Evolutionary conservation across 108 stramenopile species (phyloP), one percentile per base, ranked within the genome.

Genomic region (Discostella stelligeroides): DNA sequence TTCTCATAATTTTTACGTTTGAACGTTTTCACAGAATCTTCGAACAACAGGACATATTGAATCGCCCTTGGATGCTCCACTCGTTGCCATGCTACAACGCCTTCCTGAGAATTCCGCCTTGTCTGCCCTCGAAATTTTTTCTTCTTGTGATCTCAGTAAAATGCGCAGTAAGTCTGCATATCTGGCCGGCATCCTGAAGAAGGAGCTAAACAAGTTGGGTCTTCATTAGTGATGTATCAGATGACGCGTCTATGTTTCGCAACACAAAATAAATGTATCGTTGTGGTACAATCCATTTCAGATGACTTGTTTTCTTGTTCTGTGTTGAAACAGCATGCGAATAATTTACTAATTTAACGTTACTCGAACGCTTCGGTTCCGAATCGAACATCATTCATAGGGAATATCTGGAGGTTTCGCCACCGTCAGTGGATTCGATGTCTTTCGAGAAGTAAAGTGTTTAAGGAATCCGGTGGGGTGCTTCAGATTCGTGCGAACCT

Each of bases 91-190:
- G 87, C 72, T 92, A 21, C 80, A 82, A 65, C 82, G 85, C 43
- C 64, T 92, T 7, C 88, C 91, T 1, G 91, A 92, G 63, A 65
- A 70, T 50, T 62, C 81, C 39, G 88, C 91, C 15, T 68, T 92
- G 1, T 62, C 73, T 42, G 76, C 87, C 7, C 65, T 92, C 13
- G 81, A 87, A 68, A 83, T 77, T 48, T 92, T 92, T 65, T 58
- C 77, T 2, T 68, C 86, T 14, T 80, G 86, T 64, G 89, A 92
- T 61, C 83, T 84, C 21, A 64, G 68, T 17, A 80, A 85, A 46
- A 90, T 92, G 87, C 70, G 91, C 20, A 92, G 81, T 64, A 83
- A 82, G 29, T 79, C 74, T 21, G 91, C 87, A 14, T 92, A 92
- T 49, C 79, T 92, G 1, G 78, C 80, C 7, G 91, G 91, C 30